A percentile compares a stretch with the other conserved stretches of the same genome.
Evolutionary conservation across 2,329 filamentous ascomycete species (phyloP).

Genomic region (Verticillium klebahnii): DNA sequence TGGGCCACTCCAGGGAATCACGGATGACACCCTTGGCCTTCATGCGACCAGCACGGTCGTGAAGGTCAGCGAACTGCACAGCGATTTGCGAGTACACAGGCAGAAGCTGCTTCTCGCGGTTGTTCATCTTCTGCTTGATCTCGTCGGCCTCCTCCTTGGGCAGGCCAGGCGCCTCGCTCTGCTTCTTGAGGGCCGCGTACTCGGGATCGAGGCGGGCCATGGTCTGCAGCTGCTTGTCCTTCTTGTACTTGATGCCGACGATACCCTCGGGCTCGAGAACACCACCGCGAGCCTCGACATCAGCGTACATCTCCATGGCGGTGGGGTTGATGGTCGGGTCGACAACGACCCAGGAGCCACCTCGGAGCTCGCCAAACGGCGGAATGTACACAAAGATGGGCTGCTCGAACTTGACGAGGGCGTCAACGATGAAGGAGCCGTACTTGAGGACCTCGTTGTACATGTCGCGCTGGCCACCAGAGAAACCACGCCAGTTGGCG

Average conservation of each 20-base stretch:
- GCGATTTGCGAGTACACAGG: constrained; percentile 94
- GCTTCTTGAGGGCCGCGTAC: constrained; percentile 80
- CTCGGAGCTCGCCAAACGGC: constrained; percentile 91
- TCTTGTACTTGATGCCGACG: constrained; percentile 96
- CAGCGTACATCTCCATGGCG: constrained; percentile 99
- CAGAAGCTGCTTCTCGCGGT: constrained; percentile 81
- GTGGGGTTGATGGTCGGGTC: constrained; percentile 97
- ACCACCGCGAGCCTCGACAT: constrained; percentile 90
- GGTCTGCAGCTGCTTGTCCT: constrained; percentile 93
- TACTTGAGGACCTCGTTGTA: constrained; percentile 99
- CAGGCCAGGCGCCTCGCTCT: constrained; percentile 60
- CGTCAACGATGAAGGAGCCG: constrained; percentile 97
- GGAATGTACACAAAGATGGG: constrained; percentile 99
- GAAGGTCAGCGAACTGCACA: constrained; percentile 94
- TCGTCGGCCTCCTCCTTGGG: constrained; percentile 68
- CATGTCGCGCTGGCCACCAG: constrained; percentile 98
- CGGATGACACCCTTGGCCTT: constrained; percentile 95
- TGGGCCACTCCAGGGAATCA: constrained; percentile 75
- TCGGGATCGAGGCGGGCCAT: constrained; percentile 89
- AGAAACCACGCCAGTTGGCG: constrained; percentile 99
- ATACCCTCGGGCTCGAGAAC: constrained; percentile 98
- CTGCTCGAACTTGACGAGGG: constrained; percentile 97
- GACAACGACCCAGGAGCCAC: constrained; percentile 98
- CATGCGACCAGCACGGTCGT: constrained; percentile 97
- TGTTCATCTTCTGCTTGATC: constrained; percentile 79